Conservation (phyloP, 1,284 basidiomycete genomes). For the Pseudozyma tsukubaensis region DNA sequence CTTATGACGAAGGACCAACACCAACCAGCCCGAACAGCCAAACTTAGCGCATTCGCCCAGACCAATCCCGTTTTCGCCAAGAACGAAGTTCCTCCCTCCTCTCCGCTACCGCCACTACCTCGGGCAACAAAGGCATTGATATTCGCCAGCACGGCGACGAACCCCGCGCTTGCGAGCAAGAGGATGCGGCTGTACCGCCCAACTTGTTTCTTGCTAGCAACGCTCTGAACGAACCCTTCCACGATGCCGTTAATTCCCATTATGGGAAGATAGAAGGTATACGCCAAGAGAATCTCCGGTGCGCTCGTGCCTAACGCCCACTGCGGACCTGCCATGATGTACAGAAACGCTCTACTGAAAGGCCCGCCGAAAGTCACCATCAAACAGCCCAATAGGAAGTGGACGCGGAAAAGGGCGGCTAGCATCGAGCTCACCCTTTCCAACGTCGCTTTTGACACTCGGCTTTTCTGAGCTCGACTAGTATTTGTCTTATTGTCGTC, state of each 20-base stretch:
- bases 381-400: conserved; percentile 47
- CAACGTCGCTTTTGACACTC: not conserved
- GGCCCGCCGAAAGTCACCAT: conserved; percentile 58
- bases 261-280: conserved; percentile 61
- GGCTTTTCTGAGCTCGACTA: not conserved
- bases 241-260: conserved; percentile 66
- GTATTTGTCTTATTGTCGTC: not conserved
- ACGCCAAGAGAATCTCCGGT: conserved; percentile 54
- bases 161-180: conserved; percentile 47
- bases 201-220: conserved; percentile 41
- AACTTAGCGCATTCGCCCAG: conserved; percentile 43
- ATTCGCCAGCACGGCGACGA: conserved; percentile 34
- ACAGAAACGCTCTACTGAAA: conserved; percentile 50
- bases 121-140: conserved; percentile 6
- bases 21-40: conserved; percentile 31
- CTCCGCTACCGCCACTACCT: not conserved
- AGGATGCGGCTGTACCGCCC: conserved; percentile 52
- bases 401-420: conserved; percentile 41
- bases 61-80: conserved; percentile 36
- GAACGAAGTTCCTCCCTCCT: not conserved
- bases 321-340: conserved; percentile 57
- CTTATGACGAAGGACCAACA: conserved; percentile 34
- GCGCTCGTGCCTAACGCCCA: conserved; percentile 60
- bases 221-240: conserved; percentile 64
- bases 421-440: conserved; percentile 30